Base-by-base conservation (phyloP, 192 early-diverging fungal genomes). In the Podila epicladia region DNA sequence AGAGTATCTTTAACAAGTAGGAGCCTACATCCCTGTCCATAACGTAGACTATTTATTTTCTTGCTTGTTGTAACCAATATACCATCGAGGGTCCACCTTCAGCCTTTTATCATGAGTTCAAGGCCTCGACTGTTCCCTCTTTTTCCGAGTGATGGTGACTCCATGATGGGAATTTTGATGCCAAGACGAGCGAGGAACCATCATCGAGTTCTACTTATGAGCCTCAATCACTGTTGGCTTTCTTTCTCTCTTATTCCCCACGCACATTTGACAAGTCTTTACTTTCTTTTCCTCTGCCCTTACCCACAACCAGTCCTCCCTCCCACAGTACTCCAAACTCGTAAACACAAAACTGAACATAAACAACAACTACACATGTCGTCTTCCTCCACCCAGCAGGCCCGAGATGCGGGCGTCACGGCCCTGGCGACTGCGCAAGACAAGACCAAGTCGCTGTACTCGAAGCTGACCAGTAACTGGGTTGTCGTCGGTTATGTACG, bases 1-100 rank as follows among this genome's bases (percentile, higher is more conserved):
- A 80, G 61, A 80, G 71, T 55, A 80, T 80, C 41, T 80, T 80
- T 24, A 73, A 67, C 64, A 79, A 65, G 19, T 29, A 49, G 49
- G 19, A 28, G 9, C 24, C 15, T 15, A 2, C 20, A 2, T 49
- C 35, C 3, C 35, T 62, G 12, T 41, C 24, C 4, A 41, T 19
- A 41, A 63, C 12, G 3, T 15, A 15, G 41, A 3, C 41, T 17
- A 15, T 45, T 45, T 45, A 17, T 45, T 12, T 45, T 33, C 33
- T 11, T 37, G 33, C 35, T 9, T 37, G 9, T 37, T 37, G 35
- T 37, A 37, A 45, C 12, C 41, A 45, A 45, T 45, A 45, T 45
- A 45, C 41, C 41, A 45, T 37, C 6, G 35, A 37, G 6, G 35
- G 35, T 37, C 12, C 41, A 37, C 35, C 35, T 9, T 37, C 35